Conservation (phyloP, 495 filamentous ascomycete genomes). For the Podospora pseudopauciseta region DNA sequence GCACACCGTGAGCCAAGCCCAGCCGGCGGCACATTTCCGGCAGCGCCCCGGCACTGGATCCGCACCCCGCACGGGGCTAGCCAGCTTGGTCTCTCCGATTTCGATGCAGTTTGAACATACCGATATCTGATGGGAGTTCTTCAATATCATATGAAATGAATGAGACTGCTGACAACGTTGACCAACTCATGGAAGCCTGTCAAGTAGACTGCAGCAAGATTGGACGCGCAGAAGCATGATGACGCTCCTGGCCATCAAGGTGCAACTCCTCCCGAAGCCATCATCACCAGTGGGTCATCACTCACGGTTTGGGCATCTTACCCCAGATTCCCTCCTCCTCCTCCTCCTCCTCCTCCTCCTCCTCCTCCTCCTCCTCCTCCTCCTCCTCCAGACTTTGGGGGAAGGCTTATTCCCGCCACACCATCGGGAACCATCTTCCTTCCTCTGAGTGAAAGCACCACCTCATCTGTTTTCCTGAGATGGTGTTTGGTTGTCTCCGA, state of each 20-base stretch:
- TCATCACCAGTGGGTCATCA: background rate
- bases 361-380: background rate
- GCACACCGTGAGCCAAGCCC: background rate
- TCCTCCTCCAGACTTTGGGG: background rate
- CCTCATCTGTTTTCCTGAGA: too few relatives aligned
- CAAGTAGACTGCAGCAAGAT: background rate
- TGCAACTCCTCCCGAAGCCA: background rate
- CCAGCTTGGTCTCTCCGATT: background rate
- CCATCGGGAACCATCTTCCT: background rate
- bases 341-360: background rate
- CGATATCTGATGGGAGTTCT: too few relatives aligned
- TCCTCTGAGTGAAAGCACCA: too few relatives aligned
- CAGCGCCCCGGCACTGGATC: background rate
- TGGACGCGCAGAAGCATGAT: background rate
- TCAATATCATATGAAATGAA: background rate
- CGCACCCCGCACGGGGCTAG: conserved; percentile 7
- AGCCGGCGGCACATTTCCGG: conserved; percentile 5
- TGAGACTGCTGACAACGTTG: background rate
- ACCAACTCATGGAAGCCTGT: background rate
- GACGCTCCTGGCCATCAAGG: conserved; percentile 1
- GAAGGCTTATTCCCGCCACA: background rate
- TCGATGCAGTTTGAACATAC: background rate
- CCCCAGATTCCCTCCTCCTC: background rate
- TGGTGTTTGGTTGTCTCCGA: too few relatives aligned
- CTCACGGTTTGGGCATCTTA: background rate